Conservation (phyloP, 2,329 filamentous ascomycete species). For the Fusarium euwallaceae region DNA sequence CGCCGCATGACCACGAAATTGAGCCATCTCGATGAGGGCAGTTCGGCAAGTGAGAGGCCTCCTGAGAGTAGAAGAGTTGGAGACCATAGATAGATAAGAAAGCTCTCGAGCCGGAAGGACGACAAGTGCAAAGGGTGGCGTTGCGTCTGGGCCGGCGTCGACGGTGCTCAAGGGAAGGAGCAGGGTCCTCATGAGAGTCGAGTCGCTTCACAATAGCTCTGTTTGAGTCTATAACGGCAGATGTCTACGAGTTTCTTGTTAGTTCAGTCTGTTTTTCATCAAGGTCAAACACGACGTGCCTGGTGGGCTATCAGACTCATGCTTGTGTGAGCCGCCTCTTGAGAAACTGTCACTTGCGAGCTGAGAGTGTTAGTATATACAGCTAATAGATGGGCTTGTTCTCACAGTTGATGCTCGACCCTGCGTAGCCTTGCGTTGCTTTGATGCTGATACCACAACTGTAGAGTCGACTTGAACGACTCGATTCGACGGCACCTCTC, state of each 20-base stretch:
- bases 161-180: neutral
- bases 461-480: neutral
- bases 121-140: neutral
- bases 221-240: neutral
- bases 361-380: neutral
- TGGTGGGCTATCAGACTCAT: neutral
- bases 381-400: fast-evolving
- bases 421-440: neutral
- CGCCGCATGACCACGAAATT: neutral
- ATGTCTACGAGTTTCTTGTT: too few species aligned
- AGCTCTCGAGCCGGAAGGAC: neutral
- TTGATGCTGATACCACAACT: slow-evolving; percentile 8
- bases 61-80: neutral
- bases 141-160: neutral
- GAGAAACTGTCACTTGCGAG: neutral
- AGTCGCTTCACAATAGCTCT: neutral
- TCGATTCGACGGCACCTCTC: neutral
- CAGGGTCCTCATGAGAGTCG: neutral
- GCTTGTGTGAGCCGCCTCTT: neutral
- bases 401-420: neutral
- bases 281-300: neutral
- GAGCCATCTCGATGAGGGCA: neutral
- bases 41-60: neutral
- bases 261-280: too few species aligned
- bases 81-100: slow-evolving; percentile 25